Conservation (phyloP, 208 protist species). For the Leptomonas seymouri region DNA sequence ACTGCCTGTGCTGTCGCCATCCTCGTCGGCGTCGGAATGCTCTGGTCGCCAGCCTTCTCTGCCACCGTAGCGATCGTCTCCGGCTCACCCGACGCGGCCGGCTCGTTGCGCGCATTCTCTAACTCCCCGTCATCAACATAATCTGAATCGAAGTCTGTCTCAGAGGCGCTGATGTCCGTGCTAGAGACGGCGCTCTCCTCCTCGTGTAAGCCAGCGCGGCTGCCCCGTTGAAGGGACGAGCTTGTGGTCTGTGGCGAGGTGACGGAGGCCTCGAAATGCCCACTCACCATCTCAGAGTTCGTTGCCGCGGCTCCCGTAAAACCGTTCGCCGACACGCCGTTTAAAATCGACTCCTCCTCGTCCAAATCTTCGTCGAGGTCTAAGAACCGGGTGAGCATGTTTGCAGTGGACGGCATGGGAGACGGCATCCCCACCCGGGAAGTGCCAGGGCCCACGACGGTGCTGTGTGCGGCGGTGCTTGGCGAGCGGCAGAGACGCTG, state of each 20-base stretch:
- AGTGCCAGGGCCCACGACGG: background rate
- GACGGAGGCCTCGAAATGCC: constrained; percentile 7
- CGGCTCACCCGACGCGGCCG: background rate
- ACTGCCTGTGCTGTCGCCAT: background rate
- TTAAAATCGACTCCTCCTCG: constrained; percentile 22
- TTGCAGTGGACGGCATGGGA: constrained; percentile 60
- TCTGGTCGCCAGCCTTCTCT: background rate
- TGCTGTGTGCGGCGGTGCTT: constrained; percentile 5
- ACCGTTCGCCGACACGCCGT: constrained; percentile 10
- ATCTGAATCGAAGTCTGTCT: constrained; percentile 43
- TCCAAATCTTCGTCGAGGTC: constrained; percentile 43
- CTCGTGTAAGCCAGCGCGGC: constrained; percentile 6
- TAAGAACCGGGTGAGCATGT: constrained; percentile 60
- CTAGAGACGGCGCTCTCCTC: constrained; percentile 57
- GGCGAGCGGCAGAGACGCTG: constrained; percentile 7
- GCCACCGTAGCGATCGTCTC: background rate
- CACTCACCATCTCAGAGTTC: constrained; percentile 6
- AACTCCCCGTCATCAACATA: constrained; percentile 14
- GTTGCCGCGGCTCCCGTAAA: background rate
- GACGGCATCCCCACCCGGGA: constrained; percentile 52
- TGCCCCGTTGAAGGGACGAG: constrained; percentile 4
- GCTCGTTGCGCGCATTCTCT: constrained; percentile 1
- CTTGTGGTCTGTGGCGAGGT: constrained; percentile 4
- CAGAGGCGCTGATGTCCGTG: constrained; percentile 53
- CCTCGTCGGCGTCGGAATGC: background rate